Conservation (phyloP, 2,329 filamentous ascomycete genomes). For the Paraconiothyrium sp. region DNA sequence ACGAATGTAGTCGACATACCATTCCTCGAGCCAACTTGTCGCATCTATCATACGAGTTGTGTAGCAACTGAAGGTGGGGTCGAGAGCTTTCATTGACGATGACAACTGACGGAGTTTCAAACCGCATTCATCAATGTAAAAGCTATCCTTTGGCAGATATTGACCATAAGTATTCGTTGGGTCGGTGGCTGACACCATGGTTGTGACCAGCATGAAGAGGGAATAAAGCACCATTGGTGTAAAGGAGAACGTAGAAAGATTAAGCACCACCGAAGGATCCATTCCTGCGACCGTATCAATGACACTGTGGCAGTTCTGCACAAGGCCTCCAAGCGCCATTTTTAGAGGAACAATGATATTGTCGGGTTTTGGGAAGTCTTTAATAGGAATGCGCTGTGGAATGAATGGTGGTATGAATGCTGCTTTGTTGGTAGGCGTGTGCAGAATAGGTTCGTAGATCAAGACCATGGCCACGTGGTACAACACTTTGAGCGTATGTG, state of each 20-base stretch:
- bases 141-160: constrained; percentile 26
- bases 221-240: constrained; percentile 35
- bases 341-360: constrained; percentile 29
- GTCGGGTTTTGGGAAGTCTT: constrained; percentile 36
- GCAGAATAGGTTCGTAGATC: constrained; percentile 33
- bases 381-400: constrained; percentile 35
- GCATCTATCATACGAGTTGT: constrained; percentile 40
- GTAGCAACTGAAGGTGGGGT: constrained; percentile 37
- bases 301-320: constrained; percentile 35
- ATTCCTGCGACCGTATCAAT: constrained; percentile 33
- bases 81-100: constrained; percentile 25
- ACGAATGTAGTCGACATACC: constrained; percentile 35
- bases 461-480: constrained; percentile 36
- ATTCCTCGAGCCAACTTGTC: constrained; percentile 37
- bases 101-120: constrained; percentile 30
- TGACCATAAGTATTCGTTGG: constrained; percentile 37
- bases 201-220: constrained; percentile 37
- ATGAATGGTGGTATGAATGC: constrained; percentile 39
- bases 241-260: constrained; percentile 36
- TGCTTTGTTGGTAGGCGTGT: constrained; percentile 39
- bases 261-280: constrained; percentile 35
- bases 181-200: constrained; percentile 31
- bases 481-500: constrained; percentile 35
- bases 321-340: constrained; percentile 25
- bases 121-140: constrained; percentile 34